Base-by-base conservation (phyloP, 2,329 filamentous ascomycete species). In the Neophaeococcomyces mojaviensis region DNA sequence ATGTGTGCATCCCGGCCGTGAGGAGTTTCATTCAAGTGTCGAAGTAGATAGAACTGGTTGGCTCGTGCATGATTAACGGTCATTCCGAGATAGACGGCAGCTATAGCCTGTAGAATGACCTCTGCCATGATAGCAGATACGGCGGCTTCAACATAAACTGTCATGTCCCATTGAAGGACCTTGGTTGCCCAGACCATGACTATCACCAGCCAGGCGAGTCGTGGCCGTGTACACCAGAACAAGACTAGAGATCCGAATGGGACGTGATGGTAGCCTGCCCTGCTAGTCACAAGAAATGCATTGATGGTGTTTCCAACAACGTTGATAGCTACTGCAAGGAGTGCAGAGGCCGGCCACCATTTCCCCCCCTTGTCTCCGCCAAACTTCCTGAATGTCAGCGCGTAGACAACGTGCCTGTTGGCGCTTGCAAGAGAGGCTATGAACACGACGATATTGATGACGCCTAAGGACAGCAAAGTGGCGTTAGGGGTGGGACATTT, bases 161-260 rank as follows among this genome's bases (percentile, higher is more conserved):
- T 32, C 28, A 53, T 32, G 44, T 51, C 55, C 20, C 51, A 20
- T 16, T 22, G 16, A 46, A 49, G 4, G 32, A 33, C 28, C 34
- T 40, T 40, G 9, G 38, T 40, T 4, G 30, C 30, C 19, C 24
- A 40, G 9, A 54, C 33, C 19, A 60, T n/a, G 26, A 58, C 40
- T 20, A 54, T 39, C 2, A 46, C 24, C n/a, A 59, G 24, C 59
- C 59, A 62, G 16, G 59, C 42, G 18, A 56, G 50, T 13, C 60
- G 59, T 32, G 62, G 62, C 44, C 60, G 56, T 19, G 59, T 50
- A 54, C 59, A 62, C 59, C 59, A 64, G 18, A 64, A 52, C 16
- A 64, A 49, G 13, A 58, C 47, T 24, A 64, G 40, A 42, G 57
- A 44, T n/a, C 47, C 7, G 16, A 62, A 30, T 9, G 58, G 49